Evolutionary conservation across 2,329 filamentous ascomycete species (phyloP), one percentile per base, ranked within the genome.

Genomic region (Colletotrichum sp.): DNA sequence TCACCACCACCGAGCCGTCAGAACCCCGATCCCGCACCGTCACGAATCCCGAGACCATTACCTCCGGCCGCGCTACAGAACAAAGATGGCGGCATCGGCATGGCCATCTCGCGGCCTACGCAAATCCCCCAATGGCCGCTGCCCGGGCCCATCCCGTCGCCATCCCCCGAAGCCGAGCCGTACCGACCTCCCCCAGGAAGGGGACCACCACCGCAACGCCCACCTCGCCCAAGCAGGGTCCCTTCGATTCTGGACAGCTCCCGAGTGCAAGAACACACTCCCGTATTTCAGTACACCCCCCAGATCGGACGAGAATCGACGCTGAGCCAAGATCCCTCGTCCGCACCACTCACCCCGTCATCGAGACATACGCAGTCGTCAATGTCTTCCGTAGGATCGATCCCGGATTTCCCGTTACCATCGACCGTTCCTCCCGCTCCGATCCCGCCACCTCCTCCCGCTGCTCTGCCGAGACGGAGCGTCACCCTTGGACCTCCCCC

Each of bases 401-500:
- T 93, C 74, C 90, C 91, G 6, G 91, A 93, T 76, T 91, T 91
- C 71, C 90, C 89, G 5, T 79, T 89, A 9, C 88, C 89, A 6
- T 81, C 83, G 16, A 81, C 83, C 27, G 64, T 77, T 12, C 82
- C 79, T 6, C 70, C 70, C 18, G 62, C 70, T n/a, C 18, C 74
- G n/a, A 43, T 68, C 15, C 74, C 70, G 16, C 73, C 74, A 34
- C 72, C 79, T 43, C 80, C 74, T 58, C 77, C 78, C 15, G 81
- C 79, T 66, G 79, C 81, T 27, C 83, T 83, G 3, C 81, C 82
- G 28, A 84, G 90, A 72, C 87, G 88, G 78, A 91, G 89, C 77
- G 86, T 89, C 16, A 89, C 86, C 66, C 81, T 93, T 15, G 91
- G 91, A 4, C 91, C 91, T 22, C 92, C 92, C 1, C 91, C 91